phyloP scores from a whole-genome alignment of 768 basidiomycete genomes.

The Suillus occidentalis region DNA sequence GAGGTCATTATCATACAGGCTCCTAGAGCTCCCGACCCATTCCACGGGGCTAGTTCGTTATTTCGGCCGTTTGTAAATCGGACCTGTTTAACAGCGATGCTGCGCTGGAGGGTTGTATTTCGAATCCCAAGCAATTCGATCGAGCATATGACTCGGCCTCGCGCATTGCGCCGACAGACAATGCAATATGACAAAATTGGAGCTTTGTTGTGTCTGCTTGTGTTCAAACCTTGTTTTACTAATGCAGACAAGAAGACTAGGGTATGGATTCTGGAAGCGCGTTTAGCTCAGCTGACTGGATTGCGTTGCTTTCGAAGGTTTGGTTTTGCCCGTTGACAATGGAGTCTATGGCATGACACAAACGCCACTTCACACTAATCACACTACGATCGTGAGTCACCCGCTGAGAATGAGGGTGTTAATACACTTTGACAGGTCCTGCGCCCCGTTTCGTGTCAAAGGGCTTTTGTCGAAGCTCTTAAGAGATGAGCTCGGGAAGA shows the following conservation, averaged over 20 bases:
- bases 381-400: not conserved
- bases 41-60: not conserved
- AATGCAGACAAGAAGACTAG: not conserved
- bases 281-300: not conserved
- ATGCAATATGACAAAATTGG: not conserved
- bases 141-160: not conserved
- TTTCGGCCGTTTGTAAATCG: not conserved
- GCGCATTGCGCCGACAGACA: constrained; percentile 1
- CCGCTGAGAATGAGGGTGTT: constrained; percentile 1
- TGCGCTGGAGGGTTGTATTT: constrained; percentile 1
- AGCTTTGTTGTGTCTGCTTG: not conserved
- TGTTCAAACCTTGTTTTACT: not conserved
- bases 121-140: not conserved
- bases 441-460: not conserved
- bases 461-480: not conserved
- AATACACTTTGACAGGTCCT: not conserved
- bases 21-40: not conserved
- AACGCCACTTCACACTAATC: not conserved
- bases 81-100: not conserved
- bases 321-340: not conserved
- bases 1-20: not conserved
- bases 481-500: not conserved
- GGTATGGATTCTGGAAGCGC: not conserved
- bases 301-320: not conserved
- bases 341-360: not conserved